Evolutionary conservation across 2,329 filamentous ascomycete species (phyloP), one percentile per base, ranked within the genome.

Genomic region (Trichoderma asperellum): DNA sequence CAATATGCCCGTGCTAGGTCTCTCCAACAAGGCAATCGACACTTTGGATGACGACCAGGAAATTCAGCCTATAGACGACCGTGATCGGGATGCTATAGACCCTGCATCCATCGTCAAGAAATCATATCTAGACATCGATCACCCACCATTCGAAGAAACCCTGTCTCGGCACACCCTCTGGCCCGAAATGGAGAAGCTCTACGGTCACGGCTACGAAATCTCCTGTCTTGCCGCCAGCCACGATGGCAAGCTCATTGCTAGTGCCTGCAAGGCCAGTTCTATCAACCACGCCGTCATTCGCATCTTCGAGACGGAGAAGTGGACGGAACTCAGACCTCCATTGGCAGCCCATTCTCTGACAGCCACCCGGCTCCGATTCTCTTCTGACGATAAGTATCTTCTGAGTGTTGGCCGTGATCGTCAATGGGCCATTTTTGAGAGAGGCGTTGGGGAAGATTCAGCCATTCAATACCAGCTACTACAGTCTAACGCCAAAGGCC

Each of bases 121-220:
- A 76, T 88, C 88, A 0, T 86, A 88, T 4, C 83, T 94, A 8
- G 86, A 90, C 55, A 84, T 91, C 64, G 81, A 88, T 53, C 89
- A 92, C 72, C 94, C 96, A 12, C 95, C 96, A 0, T 86, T 93
- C 43, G 96, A 99, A 79, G 96, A 98, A 79, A 91, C 93, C 67
- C 88, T 99, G 2, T 91, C 94, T 29, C 89, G 94, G 10, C 90
- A 96, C 78, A 97, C 96, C 0, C 88, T 99, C 37, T 99, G 94
- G 94, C 96, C 96, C 3, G 96, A 99, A 78, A 89, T 89, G 7
- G 96, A 99, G 79, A 99, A 99, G 82, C 87, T 99, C 1, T 99
- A 99, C 80, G 96, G 96, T 1, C 96, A 99, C 80, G 96, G 96
- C 35, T 97, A 97, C 81, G 96, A 99, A 80, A 95, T 99, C 61